These are phyloP conservation scores for Vitis riparia DNA, from an alignment of 164 flowering plant genomes.

Conservation along the genomic window DNA sequence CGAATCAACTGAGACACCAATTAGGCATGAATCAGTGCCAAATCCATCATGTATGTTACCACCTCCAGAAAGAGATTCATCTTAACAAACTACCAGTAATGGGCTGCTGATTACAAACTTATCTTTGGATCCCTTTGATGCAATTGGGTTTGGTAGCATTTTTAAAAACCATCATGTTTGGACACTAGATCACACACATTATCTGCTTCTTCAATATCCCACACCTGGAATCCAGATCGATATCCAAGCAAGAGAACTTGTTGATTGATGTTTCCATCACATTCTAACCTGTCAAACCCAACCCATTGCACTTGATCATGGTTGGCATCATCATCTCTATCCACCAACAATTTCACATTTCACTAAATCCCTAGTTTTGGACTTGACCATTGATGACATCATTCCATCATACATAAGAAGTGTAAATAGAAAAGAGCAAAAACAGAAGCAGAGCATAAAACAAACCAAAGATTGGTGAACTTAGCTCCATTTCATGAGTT, in stretches of 20 bases:
- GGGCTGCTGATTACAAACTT: constrained; percentile 45
- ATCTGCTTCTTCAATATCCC: too few species aligned
- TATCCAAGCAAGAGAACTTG: neutral
- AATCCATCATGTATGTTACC: constrained; percentile 34
- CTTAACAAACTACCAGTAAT: constrained; percentile 58
- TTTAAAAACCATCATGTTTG: constrained; percentile 73
- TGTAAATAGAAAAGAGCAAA: too few species aligned
- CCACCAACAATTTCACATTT: too few species aligned
- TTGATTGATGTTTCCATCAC: constrained; percentile 35
- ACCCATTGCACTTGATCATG: constrained; percentile 68
- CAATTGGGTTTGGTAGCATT: constrained; percentile 55
- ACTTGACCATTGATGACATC: too few species aligned
- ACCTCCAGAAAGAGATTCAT: constrained; percentile 42
- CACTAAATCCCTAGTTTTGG: too few species aligned
- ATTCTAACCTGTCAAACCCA: constrained; percentile 76
- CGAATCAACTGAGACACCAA: too few species aligned
- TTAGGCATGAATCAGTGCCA: neutral
- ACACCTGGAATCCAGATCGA: too few species aligned
- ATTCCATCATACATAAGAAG: too few species aligned
- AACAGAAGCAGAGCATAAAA: too few species aligned
- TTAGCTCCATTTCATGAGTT: too few species aligned
- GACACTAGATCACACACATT: constrained; percentile 45
- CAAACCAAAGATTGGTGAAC: too few species aligned
- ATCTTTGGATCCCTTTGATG: constrained; percentile 22
- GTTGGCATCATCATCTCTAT: too few species aligned